Percentiles rank a stretch among this genome's conserved stretches.
phyloP scores from a whole-genome alignment of 345 rosid species.

The Jatropha curcas region DNA sequence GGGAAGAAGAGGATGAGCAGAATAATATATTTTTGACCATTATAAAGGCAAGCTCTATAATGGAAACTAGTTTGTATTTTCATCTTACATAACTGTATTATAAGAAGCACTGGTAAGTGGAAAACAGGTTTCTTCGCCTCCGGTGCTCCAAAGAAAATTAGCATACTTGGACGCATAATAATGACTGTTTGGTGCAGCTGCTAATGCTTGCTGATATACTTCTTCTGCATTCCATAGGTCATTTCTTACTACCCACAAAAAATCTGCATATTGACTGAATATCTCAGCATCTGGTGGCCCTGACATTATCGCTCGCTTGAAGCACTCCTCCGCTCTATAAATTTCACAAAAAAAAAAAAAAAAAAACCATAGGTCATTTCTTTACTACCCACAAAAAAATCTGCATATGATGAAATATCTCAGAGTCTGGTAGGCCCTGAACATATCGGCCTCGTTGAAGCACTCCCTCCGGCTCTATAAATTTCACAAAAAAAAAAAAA shows the following conservation, averaged over 20 bases:
- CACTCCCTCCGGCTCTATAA: too few relatives aligned
- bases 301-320: conserved; percentile 53
- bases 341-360: background rate
- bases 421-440: too few relatives aligned
- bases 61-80: too few relatives aligned
- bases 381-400: too few relatives aligned
- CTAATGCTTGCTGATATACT: conserved; percentile 58
- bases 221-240: conserved; percentile 81
- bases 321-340: conserved; percentile 68
- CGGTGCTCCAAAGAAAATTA: conserved; percentile 68
- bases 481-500: too few relatives aligned
- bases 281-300: conserved; percentile 67
- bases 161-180: conserved; percentile 64
- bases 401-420: too few relatives aligned
- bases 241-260: conserved; percentile 63
- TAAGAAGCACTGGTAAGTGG: conserved; percentile 32
- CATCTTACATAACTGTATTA: conserved; percentile 2
- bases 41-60: background rate
- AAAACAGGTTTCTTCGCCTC: conserved; percentile 70
- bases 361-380: too few relatives aligned
- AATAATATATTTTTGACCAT: too few relatives aligned
- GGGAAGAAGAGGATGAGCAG: background rate
- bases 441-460: too few relatives aligned
- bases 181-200: conserved; percentile 50
- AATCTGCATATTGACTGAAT: conserved; percentile 59